phyloP scores from a whole-genome alignment of 495 filamentous ascomycete genomes.

The Podospora didyma region DNA sequence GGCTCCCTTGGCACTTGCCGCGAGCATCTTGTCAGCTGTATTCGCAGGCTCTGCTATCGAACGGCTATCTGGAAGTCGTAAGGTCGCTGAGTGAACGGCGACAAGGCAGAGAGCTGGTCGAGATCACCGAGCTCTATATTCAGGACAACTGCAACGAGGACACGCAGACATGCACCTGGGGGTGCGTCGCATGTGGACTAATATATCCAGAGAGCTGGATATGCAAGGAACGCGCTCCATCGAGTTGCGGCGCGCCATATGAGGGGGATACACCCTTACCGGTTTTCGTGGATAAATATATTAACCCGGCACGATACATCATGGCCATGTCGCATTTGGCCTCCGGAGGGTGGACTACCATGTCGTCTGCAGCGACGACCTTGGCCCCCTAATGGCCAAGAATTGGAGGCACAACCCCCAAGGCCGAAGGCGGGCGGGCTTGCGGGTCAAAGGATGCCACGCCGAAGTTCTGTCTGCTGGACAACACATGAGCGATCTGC shows the following conservation, averaged over 20 bases:
- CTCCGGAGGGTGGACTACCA: constrained; percentile 12
- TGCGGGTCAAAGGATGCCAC: constrained; percentile 20
- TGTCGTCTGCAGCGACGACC: constrained; percentile 9
- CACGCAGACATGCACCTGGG: neutral
- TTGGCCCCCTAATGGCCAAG: constrained; percentile 12
- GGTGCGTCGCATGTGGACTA: constrained; percentile 7
- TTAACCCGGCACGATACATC: constrained; percentile 16
- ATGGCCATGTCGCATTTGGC: constrained; percentile 13
- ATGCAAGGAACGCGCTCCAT: constrained; percentile 24
- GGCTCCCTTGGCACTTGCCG: constrained; percentile 18
- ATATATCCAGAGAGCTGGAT: constrained; percentile 20
- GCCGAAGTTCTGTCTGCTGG: too few species aligned
- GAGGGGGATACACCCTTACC: neutral
- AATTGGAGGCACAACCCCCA: constrained; percentile 8
- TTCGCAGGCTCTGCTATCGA: neutral
- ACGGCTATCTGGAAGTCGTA: neutral
- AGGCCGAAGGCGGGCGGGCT: constrained; percentile 10
- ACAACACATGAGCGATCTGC: too few species aligned
- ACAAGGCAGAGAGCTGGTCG: neutral
- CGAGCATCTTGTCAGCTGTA: constrained; percentile 14
- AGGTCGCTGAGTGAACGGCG: too few species aligned
- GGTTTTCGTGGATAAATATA: constrained; percentile 26
- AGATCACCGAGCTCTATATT: too few species aligned
- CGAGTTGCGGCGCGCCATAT: constrained; percentile 5
- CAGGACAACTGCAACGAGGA: neutral